A percentile compares a stretch with the other conserved stretches of the same genome.
phyloP scores from a whole-genome alignment of 495 filamentous ascomycete genomes.

The Daldinia decipiens region DNA sequence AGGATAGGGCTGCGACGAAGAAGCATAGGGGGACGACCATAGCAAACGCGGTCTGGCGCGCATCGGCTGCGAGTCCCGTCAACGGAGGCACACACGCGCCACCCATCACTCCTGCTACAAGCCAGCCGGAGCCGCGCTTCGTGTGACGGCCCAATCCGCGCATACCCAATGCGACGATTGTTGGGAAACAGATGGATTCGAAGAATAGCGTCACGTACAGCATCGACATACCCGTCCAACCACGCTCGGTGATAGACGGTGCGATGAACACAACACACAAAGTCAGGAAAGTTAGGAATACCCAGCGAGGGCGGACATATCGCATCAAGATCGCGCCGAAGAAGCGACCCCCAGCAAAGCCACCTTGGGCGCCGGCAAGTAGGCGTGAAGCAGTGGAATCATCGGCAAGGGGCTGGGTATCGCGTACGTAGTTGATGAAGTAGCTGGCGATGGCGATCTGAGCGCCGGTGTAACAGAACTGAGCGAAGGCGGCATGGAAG shows the following conservation, averaged over 20 bases:
- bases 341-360: constrained; percentile 75
- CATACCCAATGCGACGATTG: constrained; percentile 73
- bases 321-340: constrained; percentile 63
- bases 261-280: constrained; percentile 67
- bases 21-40: constrained; percentile 67
- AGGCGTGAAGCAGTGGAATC: constrained; percentile 48
- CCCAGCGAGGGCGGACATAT: constrained; percentile 61
- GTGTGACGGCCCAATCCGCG: constrained; percentile 75
- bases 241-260: constrained; percentile 63
- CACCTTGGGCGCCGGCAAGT: constrained; percentile 72
- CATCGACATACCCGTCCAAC: constrained; percentile 65
- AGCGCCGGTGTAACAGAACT: constrained; percentile 78
- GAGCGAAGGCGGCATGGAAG: constrained; percentile 71
- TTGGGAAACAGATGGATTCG: constrained; percentile 74
- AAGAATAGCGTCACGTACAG: constrained; percentile 74
- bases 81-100: constrained; percentile 73
- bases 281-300: constrained; percentile 61
- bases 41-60: constrained; percentile 53
- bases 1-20: constrained; percentile 67
- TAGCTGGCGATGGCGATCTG: constrained; percentile 70
- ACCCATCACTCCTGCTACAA: constrained; percentile 71
- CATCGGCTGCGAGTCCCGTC: constrained; percentile 67
- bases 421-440: constrained; percentile 58
- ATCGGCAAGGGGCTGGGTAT: constrained; percentile 42
- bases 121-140: constrained; percentile 70